A percentile compares a stretch with the other conserved stretches of the same genome.
These are phyloP conservation scores for Cephalotrichum gorgonifer DNA, from an alignment of 2,329 filamentous ascomycete species.

Conservation along the genomic window DNA sequence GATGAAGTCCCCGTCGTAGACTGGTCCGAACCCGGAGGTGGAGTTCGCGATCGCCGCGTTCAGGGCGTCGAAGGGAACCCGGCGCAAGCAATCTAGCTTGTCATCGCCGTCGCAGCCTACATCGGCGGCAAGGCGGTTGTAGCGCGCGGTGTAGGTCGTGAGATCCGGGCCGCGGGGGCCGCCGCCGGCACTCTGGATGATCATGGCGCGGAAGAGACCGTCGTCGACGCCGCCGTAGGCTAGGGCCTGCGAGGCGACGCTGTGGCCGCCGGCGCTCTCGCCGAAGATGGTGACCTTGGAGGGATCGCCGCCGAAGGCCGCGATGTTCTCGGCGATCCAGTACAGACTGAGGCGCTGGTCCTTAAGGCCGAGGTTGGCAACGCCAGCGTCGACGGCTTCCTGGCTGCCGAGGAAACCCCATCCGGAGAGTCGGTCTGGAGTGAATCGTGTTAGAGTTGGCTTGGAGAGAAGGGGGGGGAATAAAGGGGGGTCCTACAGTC, in stretches of 20 bases:
- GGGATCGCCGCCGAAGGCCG: constrained; percentile 35
- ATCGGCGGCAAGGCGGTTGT: constrained; percentile 12
- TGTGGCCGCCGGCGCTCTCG: constrained; percentile 40
- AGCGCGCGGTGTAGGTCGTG: constrained; percentile 16
- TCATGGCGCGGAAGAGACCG: constrained; percentile 40
- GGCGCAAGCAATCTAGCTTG: constrained; percentile 19
- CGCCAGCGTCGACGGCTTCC: constrained; percentile 29
- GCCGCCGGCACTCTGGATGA: constrained; percentile 36
- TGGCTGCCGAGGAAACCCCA: constrained; percentile 44
- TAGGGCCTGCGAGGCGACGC: constrained; percentile 36
- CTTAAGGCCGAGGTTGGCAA: constrained; percentile 37
- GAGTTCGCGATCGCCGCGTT: constrained; percentile 12
- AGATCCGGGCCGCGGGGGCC: background rate
- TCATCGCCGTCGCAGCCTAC: constrained; percentile 14
- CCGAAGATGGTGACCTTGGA: constrained; percentile 41
- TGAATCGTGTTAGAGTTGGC: background rate
- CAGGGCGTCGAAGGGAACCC: constrained; percentile 10
- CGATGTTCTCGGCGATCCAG: constrained; percentile 42
- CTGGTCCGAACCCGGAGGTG: constrained; percentile 9
- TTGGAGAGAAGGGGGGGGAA: background rate
- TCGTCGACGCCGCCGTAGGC: constrained; percentile 43
- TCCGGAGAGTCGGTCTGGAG: constrained; percentile 31
- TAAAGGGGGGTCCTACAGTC: background rate
- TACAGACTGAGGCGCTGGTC: constrained; percentile 38
- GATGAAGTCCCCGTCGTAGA: constrained; percentile 37